Base-by-base conservation (phyloP, 768 basidiomycete genomes). In the Ramaria sp. region DNA sequence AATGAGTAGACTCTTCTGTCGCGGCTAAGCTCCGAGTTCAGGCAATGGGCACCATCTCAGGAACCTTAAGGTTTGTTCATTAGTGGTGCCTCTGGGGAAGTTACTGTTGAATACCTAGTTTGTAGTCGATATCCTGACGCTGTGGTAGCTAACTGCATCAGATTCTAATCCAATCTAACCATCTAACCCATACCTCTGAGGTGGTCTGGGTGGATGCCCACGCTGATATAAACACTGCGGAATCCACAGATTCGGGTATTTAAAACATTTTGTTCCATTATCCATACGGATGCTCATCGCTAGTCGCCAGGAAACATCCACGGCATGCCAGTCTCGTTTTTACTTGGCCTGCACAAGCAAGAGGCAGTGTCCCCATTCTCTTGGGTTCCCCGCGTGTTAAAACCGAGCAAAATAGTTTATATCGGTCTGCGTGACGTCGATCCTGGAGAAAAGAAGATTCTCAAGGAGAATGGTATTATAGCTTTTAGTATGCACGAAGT, bases 171-270 rank as follows among this genome's bases (percentile, higher is more conserved):
- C 9, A 49, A 18, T 25, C 20, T 34, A 37, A 39, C 4, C 20
- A 45, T 36, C 25, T 1, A 30, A 34, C 32, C 13, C 8, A 9
- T 34, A 34, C 2, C n/a, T 34, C 1, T 43, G 88, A 89, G 65
- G 83, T 99, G 34, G 72, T 99, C 57, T 98, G 96, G 96, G 74
- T 98, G 56, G 96, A 99, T 65, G 96, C 96, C 2, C 96, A 97
- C 62, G 86, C 92, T 18, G 96, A 98, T 66, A 91, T 99, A 71
- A 97, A 99, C 69, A 96, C 94, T 5, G 70, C 77, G 10, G 80
- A 85, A 54, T 81, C 88, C 15, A 93, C 93, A 18, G 83, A 71
- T 41, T 82, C 85, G 61, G 85, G 85, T 79, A 64, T 53, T 36
- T 34, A 34, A 34, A 3, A 12, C 39, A 20, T 24, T n/a, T 38